phyloP scores from a whole-genome alignment of 2,329 filamentous ascomycete genomes.

The Neocucurbitaria cava region DNA sequence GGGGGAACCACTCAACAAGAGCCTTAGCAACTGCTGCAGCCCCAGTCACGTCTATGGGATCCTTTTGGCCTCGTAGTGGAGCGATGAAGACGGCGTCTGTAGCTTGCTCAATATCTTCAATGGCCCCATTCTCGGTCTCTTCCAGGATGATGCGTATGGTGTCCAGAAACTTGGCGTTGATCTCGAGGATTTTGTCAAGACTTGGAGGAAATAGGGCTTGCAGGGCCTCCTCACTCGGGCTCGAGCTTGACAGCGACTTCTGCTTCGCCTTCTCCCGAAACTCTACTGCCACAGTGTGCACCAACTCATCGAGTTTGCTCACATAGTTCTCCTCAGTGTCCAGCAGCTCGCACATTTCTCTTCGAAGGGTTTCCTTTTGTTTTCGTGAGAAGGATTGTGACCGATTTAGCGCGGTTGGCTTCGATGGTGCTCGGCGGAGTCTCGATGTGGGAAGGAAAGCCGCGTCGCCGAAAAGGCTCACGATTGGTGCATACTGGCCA shows the following conservation, averaged over 20 bases:
- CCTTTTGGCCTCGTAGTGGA: conserved; percentile 42
- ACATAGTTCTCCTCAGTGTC: conserved; percentile 97
- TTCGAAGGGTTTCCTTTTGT: conserved; percentile 83
- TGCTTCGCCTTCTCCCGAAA: conserved; percentile 74
- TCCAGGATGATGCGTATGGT: conserved; percentile 79
- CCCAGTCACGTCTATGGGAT: conserved; percentile 74
- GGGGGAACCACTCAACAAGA: conserved; percentile 90
- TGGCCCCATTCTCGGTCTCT: conserved; percentile 80
- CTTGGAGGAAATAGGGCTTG: conserved; percentile 81
- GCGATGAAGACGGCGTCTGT: conserved; percentile 49
- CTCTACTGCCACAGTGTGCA: conserved; percentile 80
- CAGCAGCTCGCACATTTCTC: conserved; percentile 88
- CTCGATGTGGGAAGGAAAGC: conserved; percentile 87
- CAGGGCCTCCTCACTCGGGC: conserved; percentile 74
- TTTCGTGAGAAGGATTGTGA: conserved; percentile 78
- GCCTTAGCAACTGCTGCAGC: conserved; percentile 78
- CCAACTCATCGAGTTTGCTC: conserved; percentile 81
- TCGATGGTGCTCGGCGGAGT: conserved; percentile 84
- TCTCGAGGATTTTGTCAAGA: conserved; percentile 77
- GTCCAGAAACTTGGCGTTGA: conserved; percentile 82
- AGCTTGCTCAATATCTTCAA: conserved; percentile 73
- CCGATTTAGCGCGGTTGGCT: conserved; percentile 79
- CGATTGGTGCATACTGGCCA: conserved; percentile 76
- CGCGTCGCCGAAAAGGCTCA: conserved; percentile 81
- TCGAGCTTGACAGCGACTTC: conserved; percentile 66